Percentiles rank a stretch among this genome's conserved stretches.
Conservation (phyloP, 1,284 basidiomycete genomes). For the Fistulinella cinereoalba region DNA sequence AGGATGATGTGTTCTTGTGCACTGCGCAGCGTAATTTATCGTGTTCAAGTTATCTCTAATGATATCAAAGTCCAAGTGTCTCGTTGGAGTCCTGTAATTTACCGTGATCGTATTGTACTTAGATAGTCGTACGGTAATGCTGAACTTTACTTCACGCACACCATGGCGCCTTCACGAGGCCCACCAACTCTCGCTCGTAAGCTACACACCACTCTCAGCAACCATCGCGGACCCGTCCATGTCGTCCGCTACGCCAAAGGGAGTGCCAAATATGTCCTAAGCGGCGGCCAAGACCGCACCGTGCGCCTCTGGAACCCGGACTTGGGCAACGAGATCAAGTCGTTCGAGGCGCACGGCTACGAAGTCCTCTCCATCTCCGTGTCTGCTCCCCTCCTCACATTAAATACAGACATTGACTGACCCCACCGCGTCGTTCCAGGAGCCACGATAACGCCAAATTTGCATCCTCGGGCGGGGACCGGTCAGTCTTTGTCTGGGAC, state of each 20-base stretch:
- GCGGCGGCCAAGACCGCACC: conserved; percentile 88
- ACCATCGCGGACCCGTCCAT: conserved; percentile 80
- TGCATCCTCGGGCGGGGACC: conserved; percentile 91
- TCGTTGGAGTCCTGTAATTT: neutral
- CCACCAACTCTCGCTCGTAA: conserved; percentile 55
- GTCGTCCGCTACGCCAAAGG: conserved; percentile 86
- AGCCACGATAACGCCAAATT: conserved; percentile 65
- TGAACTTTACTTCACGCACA: too few species aligned
- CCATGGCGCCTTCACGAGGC: conserved; percentile 66
- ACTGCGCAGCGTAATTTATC: neutral
- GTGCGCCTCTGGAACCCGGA: conserved; percentile 91
- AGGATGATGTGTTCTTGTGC: too few species aligned
- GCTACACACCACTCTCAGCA: conserved; percentile 56
- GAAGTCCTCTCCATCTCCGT: conserved; percentile 89
- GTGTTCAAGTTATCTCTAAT: neutral
- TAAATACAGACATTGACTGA: neutral
- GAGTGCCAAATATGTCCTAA: conserved; percentile 82
- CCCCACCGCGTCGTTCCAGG: neutral
- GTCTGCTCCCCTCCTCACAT: conserved; percentile 45
- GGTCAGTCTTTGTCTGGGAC: conserved; percentile 93
- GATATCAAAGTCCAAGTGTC: neutral
- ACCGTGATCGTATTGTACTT: neutral
- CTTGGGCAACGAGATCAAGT: conserved; percentile 83
- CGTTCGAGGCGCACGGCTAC: conserved; percentile 88
- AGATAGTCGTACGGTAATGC: too few species aligned